Percentiles rank a stretch among this genome's conserved stretches.
Conservation (phyloP, 2,329 filamentous ascomycete species). For the Pseudomassariella vexata region DNA sequence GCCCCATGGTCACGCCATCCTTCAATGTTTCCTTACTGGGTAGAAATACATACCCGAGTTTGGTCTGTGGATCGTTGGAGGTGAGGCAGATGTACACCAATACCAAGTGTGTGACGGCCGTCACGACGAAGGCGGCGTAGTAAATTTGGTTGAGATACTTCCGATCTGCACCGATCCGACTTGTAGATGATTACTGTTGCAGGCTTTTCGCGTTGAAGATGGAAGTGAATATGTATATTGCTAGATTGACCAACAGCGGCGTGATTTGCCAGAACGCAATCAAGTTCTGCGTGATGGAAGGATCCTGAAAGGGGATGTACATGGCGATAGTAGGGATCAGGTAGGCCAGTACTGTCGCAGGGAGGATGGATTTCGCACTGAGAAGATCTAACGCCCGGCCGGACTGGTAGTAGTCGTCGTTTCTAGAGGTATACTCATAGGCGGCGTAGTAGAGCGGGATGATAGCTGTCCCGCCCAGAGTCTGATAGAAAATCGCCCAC, state of each 20-base stretch:
- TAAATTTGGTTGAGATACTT: conserved; percentile 20
- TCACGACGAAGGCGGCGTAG: conserved; percentile 12
- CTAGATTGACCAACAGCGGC: conserved; percentile 16
- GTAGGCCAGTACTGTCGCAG: conserved; percentile 16
- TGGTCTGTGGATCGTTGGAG: conserved; percentile 14
- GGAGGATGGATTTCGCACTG: conserved; percentile 17
- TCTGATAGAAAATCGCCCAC: conserved; percentile 19
- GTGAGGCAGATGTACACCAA: conserved; percentile 17
- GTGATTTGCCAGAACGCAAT: conserved; percentile 21
- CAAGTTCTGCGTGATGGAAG: conserved; percentile 14
- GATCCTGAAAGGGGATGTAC: conserved; percentile 12
- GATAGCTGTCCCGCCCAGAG: conserved; percentile 16
- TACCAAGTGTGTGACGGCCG: conserved; percentile 13
- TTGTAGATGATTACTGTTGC: no score
- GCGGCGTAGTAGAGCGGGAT: conserved; percentile 19
- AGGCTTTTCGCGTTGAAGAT: no score
- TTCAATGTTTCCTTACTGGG: conserved; percentile 13
- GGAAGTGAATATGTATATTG: conserved; percentile 9
- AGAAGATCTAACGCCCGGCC: conserved; percentile 13
- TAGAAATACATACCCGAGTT: conserved; percentile 17
- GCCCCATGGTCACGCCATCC: conserved; percentile 14
- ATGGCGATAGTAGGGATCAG: conserved; percentile 18
- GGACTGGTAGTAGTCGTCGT: conserved; percentile 13
- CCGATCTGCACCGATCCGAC: conserved; percentile 12
- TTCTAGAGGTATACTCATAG: conserved; percentile 10